phyloP scores from a whole-genome alignment of 148 eudicot genomes.

The Suaeda aralocaspica region DNA sequence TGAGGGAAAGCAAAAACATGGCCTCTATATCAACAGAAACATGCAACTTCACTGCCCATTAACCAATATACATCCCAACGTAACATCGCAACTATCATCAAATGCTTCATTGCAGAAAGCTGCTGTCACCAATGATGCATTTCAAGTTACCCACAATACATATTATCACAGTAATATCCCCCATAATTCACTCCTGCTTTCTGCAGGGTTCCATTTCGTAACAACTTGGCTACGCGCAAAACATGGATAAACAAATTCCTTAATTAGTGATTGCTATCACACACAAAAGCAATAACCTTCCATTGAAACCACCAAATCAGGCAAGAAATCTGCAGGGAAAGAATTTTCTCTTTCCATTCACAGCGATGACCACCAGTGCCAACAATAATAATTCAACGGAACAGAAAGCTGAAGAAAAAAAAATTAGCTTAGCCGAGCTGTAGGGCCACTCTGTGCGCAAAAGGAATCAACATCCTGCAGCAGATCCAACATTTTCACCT shows the following conservation, averaged over 20 bases:
- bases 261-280: slow-evolving; percentile 29
- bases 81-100: background rate
- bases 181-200: slow-evolving; percentile 29
- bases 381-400: slow-evolving; percentile 23
- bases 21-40: too few species aligned
- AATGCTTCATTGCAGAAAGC: slow-evolving; percentile 17
- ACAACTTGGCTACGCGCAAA: slow-evolving; percentile 20
- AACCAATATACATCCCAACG: slow-evolving; percentile 13
- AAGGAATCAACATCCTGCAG: slow-evolving; percentile 27
- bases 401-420: slow-evolving; percentile 22
- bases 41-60: background rate
- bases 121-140: slow-evolving; percentile 15
- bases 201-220: slow-evolving; percentile 26
- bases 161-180: slow-evolving; percentile 13
- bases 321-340: slow-evolving; percentile 48
- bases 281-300: slow-evolving; percentile 26
- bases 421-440: slow-evolving; percentile 27
- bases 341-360: slow-evolving; percentile 23
- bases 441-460: slow-evolving; percentile 26
- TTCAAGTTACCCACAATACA: slow-evolving; percentile 21
- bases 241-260: slow-evolving; percentile 16
- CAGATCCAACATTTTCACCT: slow-evolving; percentile 20
- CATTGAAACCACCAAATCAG: slow-evolving; percentile 77
- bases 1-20: too few species aligned
- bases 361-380: slow-evolving; percentile 73